phyloP scores from a whole-genome alignment of 352 stramenopile genomes.

The Blastocystis sp. region DNA sequence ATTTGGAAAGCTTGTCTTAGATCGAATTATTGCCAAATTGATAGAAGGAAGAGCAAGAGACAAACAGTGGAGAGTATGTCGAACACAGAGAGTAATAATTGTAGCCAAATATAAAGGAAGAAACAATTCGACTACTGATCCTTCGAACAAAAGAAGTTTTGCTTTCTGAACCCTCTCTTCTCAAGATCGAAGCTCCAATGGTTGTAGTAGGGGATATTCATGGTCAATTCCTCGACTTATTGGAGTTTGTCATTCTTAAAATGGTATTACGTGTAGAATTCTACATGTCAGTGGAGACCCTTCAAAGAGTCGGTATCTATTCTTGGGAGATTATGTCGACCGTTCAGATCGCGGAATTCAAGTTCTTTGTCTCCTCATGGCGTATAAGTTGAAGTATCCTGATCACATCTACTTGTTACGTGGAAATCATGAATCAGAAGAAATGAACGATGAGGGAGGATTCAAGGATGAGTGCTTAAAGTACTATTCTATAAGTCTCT shows the following conservation, averaged over 20 bases:
- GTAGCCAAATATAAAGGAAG: conserved; percentile 74
- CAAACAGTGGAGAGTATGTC: conserved; percentile 47
- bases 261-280: conserved; percentile 71
- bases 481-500: conserved; percentile 78
- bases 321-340: conserved; percentile 92
- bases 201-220: conserved; percentile 95
- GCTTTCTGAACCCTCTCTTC: conserved; percentile 93
- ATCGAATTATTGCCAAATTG: conserved; percentile 59
- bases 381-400: conserved; percentile 96
- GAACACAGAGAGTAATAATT: background rate
- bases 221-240: conserved; percentile 96
- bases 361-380: conserved; percentile 91
- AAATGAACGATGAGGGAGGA: conserved; percentile 97
- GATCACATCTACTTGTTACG: conserved; percentile 95
- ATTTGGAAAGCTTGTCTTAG: conserved; percentile 61
- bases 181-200: conserved; percentile 96
- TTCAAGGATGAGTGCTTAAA: conserved; percentile 97
- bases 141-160: conserved; percentile 92
- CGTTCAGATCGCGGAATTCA: conserved; percentile 90
- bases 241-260: conserved; percentile 71
- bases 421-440: conserved; percentile 96
- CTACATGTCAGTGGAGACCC: conserved; percentile 90
- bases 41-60: conserved; percentile 54
- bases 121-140: conserved; percentile 93
- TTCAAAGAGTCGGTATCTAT: conserved; percentile 91